Conservation (phyloP, 306 rosid species). For the Cucumis hystrix region DNA sequence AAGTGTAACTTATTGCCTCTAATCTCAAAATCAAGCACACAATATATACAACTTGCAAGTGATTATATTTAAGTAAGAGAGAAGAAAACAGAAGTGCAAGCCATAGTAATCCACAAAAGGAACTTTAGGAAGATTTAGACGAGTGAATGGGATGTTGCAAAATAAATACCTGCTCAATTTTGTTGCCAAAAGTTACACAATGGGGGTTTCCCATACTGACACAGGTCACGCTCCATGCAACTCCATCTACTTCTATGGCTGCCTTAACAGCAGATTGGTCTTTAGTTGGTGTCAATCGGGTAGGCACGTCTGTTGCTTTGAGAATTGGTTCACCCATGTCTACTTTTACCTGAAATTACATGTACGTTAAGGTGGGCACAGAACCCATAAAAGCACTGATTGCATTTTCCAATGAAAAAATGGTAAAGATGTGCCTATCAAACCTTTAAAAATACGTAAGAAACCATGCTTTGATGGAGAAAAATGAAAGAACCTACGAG, state of each 20-base stretch:
- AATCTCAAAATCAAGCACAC: background rate
- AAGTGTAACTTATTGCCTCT: background rate
- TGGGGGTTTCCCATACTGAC: conserved; percentile 99
- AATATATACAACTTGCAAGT: background rate
- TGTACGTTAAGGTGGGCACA: background rate
- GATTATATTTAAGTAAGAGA: background rate
- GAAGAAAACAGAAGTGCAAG: background rate
- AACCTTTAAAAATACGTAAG: background rate
- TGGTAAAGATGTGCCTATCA: background rate
- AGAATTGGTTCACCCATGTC: conserved; percentile 96
- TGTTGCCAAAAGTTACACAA: conserved; percentile 55
- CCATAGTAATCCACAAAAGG: background rate
- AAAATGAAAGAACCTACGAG: background rate
- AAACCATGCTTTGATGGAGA: background rate
- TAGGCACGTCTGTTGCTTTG: conserved; percentile 72
- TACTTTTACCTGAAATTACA: conserved; percentile 62
- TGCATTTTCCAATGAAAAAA: background rate
- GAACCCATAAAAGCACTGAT: background rate
- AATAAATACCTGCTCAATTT: conserved; percentile 42
- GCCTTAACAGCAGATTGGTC: conserved; percentile 54
- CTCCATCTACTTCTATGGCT: conserved; percentile 59
- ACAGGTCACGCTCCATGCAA: conserved; percentile 79
- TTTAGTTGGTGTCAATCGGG: conserved; percentile 44
- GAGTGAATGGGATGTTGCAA: background rate
- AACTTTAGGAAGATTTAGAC: background rate